phyloP scores from a whole-genome alignment of 164 flowering plant species.

The Vitis cinerea region DNA sequence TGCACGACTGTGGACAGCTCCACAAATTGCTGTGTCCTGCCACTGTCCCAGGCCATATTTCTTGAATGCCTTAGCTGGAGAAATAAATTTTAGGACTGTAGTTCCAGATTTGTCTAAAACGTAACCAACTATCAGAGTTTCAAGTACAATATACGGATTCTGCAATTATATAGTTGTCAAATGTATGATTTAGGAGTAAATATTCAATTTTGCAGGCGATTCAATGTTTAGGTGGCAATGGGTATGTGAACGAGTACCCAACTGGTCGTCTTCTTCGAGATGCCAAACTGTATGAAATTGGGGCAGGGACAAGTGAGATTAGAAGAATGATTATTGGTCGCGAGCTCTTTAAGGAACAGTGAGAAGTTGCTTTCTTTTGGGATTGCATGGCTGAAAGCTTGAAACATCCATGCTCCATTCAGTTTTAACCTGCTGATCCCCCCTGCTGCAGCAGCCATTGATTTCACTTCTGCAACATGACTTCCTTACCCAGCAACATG shows the following conservation, averaged over 20 bases:
- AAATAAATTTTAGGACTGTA: no score
- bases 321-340: slow-evolving; percentile 95
- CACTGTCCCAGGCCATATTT: neutral
- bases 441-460: no score
- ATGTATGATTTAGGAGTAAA: neutral
- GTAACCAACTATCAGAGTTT: no score
- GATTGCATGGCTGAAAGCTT: no score
- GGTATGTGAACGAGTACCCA: slow-evolving; percentile 91
- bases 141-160: neutral
- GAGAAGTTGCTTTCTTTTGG: neutral
- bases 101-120: no score
- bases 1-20: no score
- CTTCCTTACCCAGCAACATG: no score
- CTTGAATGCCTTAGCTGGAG: neutral
- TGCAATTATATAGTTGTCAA: neutral
- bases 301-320: slow-evolving; percentile 98
- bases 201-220: slow-evolving; percentile 63
- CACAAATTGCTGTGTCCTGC: neutral
- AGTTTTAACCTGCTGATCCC: no score
- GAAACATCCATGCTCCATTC: no score
- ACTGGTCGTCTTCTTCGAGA: slow-evolving; percentile 96
- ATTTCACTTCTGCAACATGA: no score
- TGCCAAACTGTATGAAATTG: slow-evolving; percentile 95
- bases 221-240: slow-evolving; percentile 96
- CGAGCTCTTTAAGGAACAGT: slow-evolving; percentile 74